Conservation (phyloP, 1,139 yeast species). For the Taphrina flavorubra region DNA sequence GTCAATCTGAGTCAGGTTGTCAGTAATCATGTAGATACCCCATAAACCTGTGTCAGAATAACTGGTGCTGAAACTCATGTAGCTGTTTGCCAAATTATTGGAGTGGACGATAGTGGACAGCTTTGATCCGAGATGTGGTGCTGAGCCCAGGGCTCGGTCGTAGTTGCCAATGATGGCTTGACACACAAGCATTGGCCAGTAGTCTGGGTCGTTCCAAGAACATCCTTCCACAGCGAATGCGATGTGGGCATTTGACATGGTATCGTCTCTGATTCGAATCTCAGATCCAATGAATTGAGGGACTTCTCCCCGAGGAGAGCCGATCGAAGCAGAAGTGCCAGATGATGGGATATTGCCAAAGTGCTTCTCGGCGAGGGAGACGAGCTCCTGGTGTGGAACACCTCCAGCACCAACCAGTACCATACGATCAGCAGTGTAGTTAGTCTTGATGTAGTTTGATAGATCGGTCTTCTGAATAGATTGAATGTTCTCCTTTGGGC, state of each 20-base stretch:
- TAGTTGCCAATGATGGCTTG: slow-evolving; percentile 97
- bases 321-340: slow-evolving; percentile 67
- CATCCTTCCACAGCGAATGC: slow-evolving; percentile 98
- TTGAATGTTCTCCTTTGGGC: slow-evolving; percentile 87
- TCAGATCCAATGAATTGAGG: slow-evolving; percentile 89
- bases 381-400: slow-evolving; percentile 84
- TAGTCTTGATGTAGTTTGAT: slow-evolving; percentile 75
- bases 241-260: slow-evolving; percentile 86
- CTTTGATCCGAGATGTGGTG: slow-evolving; percentile 86
- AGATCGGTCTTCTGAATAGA: slow-evolving; percentile 79
- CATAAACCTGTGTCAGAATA: slow-evolving; percentile 97
- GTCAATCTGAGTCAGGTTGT: slow-evolving; percentile 69
- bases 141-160: slow-evolving; percentile 91
- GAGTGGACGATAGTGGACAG: slow-evolving; percentile 78
- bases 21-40: slow-evolving; percentile 94
- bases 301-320: slow-evolving; percentile 69
- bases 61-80: slow-evolving; percentile 94
- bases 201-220: slow-evolving; percentile 95
- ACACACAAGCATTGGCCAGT: slow-evolving; percentile 91
- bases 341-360: slow-evolving; percentile 79
- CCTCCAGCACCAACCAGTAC: slow-evolving; percentile 96
- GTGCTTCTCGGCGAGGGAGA: slow-evolving; percentile 71
- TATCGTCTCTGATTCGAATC: slow-evolving; percentile 77
- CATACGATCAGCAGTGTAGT: slow-evolving; percentile 97
- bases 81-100: slow-evolving; percentile 83